phyloP scores from a whole-genome alignment of 2,329 filamentous ascomycete genomes.

The Colletotrichum truncatum region DNA sequence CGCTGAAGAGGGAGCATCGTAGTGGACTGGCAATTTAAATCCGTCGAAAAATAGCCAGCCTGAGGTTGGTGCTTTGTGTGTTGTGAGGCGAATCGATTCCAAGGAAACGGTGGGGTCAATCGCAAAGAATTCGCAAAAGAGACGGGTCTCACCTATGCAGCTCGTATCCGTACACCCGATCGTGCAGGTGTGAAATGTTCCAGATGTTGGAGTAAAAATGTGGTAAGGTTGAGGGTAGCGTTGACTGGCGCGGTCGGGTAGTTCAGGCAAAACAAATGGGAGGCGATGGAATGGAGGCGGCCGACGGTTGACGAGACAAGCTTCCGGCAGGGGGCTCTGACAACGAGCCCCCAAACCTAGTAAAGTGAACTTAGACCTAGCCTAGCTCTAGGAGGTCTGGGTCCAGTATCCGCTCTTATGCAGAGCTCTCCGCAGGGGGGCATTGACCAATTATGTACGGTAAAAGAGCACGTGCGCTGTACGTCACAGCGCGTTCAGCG shows the following conservation, averaged over 20 bases:
- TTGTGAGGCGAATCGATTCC: background rate
- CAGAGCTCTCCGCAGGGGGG: constrained; percentile 12
- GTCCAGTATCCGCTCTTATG: constrained; percentile 10
- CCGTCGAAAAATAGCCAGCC: constrained; percentile 2
- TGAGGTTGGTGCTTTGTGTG: background rate
- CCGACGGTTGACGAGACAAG: constrained; percentile 29
- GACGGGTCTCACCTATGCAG: constrained; percentile 20
- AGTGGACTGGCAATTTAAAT: constrained; percentile 23
- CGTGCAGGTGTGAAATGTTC: constrained; percentile 1
- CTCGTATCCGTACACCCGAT: background rate
- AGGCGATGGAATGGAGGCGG: constrained; percentile 25
- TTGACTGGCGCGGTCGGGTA: constrained; percentile 22
- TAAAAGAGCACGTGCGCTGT: constrained; percentile 21
- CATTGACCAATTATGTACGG: constrained; percentile 27
- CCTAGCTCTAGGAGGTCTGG: constrained; percentile 9
- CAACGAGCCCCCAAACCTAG: constrained; percentile 6
- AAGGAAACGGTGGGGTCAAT: constrained; percentile 9
- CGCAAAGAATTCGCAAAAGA: background rate
- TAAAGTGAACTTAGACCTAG: constrained; percentile 5
- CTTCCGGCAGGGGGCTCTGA: constrained; percentile 19
- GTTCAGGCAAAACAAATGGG: constrained; percentile 24
- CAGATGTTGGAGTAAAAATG: constrained; percentile 1
- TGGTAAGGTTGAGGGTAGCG: constrained; percentile 1
- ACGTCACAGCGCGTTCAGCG: constrained; percentile 22
- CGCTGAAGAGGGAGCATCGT: constrained; percentile 7